Percentiles rank a stretch among this genome's conserved stretches.
phyloP scores from a whole-genome alignment of 75 land plant genomes.

The Azolla pinnata region DNA sequence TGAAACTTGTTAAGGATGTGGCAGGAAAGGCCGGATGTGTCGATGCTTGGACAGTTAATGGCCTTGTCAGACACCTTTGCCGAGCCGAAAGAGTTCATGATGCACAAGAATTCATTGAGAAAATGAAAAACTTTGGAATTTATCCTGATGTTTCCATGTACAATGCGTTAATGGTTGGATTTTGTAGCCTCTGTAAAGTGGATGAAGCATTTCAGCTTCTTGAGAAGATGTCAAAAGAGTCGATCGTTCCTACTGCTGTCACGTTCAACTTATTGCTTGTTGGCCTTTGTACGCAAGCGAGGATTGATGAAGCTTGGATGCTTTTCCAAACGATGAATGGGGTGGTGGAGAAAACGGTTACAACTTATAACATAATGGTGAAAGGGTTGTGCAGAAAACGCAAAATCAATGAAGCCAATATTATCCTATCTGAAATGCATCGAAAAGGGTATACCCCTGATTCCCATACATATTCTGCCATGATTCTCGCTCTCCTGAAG shows the following conservation, averaged over 20 bases:
- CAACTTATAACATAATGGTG: conserved; percentile 31
- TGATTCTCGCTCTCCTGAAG: conserved; percentile 5
- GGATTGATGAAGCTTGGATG: conserved; percentile 10
- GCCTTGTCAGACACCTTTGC: not conserved
- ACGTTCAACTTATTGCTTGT: conserved; percentile 15
- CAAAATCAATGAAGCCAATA: conserved; percentile 11
- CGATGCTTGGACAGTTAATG: not conserved
- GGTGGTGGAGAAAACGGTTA: conserved; percentile 20
- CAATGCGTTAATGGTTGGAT: conserved; percentile 8
- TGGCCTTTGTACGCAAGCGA: conserved; percentile 15
- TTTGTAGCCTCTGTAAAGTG: conserved; percentile 6
- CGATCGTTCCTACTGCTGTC: not conserved
- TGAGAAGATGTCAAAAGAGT: conserved; percentile 12
- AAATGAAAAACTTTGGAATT: not conserved
- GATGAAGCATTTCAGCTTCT: conserved; percentile 12
- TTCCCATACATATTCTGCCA: conserved; percentile 6
- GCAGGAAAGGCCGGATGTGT: not conserved
- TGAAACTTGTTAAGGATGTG: not conserved
- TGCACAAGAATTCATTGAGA: not conserved
- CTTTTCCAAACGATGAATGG: conserved; percentile 6
- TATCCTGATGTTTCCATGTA: conserved; percentile 3
- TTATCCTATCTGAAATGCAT: conserved; percentile 11
- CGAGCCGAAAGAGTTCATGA: not conserved
- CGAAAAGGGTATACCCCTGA: conserved; percentile 5
- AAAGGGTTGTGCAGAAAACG: conserved; percentile 22